Evolutionary conservation across 2,329 filamentous ascomycete species (phyloP).

Genomic region (Sclerotinia subarctica): DNA sequence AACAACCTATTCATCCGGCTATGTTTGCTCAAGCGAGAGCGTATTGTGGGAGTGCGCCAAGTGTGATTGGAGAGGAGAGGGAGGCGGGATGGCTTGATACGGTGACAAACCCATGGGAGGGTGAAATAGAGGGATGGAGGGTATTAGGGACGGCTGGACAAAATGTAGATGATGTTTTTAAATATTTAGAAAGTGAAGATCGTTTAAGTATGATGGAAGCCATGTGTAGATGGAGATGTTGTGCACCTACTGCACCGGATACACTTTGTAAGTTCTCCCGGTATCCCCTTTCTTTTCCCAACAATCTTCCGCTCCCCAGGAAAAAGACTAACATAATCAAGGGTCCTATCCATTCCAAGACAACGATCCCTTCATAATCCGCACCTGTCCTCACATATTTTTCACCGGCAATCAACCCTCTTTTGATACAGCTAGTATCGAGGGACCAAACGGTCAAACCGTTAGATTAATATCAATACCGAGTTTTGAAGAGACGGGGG

Average conservation of each 20-base stretch:
- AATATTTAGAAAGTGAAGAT: slow-evolving; percentile 78
- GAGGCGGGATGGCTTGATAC: slow-evolving; percentile 76
- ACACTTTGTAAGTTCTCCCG: slow-evolving; percentile 72
- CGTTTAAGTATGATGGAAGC: slow-evolving; percentile 88
- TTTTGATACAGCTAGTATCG: slow-evolving; percentile 69
- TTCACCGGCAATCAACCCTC: slow-evolving; percentile 81
- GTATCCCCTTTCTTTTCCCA: background rate
- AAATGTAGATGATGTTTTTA: slow-evolving; percentile 89
- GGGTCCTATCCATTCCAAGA: slow-evolving; percentile 97
- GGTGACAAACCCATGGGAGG: slow-evolving; percentile 92
- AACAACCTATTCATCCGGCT: slow-evolving; percentile 88
- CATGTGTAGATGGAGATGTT: slow-evolving; percentile 87
- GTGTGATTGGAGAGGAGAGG: slow-evolving; percentile 38
- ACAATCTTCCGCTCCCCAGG: background rate
- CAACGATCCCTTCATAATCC: slow-evolving; percentile 84
- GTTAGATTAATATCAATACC: slow-evolving; percentile 83
- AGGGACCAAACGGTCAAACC: slow-evolving; percentile 63
- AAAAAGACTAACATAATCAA: slow-evolving; percentile 39
- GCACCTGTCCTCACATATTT: slow-evolving; percentile 83
- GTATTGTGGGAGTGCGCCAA: slow-evolving; percentile 45
- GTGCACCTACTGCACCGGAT: slow-evolving; percentile 91
- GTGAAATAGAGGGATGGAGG: slow-evolving; percentile 85
- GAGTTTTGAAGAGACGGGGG: slow-evolving; percentile 71
- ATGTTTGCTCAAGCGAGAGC: slow-evolving; percentile 77
- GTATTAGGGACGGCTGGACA: slow-evolving; percentile 86